These are phyloP conservation scores for Dothiorella sarmentorum DNA, from an alignment of 2,329 filamentous ascomycete species.

Conservation along the genomic window DNA sequence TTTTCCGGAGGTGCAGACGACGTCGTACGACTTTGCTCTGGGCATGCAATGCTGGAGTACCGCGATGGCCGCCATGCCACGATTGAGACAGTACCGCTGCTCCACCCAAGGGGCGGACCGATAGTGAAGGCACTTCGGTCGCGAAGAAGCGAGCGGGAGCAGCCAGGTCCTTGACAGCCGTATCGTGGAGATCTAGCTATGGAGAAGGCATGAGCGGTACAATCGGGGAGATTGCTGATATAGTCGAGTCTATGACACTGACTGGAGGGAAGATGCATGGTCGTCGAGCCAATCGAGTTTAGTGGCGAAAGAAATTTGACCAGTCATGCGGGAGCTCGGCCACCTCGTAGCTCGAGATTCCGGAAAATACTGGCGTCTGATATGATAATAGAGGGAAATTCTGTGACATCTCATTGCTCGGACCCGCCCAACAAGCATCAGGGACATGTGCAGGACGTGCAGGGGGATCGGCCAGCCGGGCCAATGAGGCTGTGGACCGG, in stretches of 20 bases:
- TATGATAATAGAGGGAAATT: slow-evolving; percentile 6
- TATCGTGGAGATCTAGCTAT: neutral
- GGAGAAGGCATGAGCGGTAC: neutral
- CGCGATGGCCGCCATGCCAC: slow-evolving; percentile 14
- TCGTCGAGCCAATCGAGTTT: neutral
- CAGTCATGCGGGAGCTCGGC: slow-evolving; percentile 10
- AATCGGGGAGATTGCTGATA: neutral
- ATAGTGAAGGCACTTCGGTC: neutral
- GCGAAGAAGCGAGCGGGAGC: neutral
- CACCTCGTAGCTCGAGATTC: neutral
- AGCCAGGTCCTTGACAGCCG: slow-evolving; percentile 1
- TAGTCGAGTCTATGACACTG: slow-evolving; percentile 4
- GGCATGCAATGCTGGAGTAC: slow-evolving; percentile 17
- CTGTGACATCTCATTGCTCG: slow-evolving; percentile 10
- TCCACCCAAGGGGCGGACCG: slow-evolving; percentile 15
- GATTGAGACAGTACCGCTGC: slow-evolving; percentile 10
- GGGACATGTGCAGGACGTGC: slow-evolving; percentile 7
- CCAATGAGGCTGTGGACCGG: neutral
- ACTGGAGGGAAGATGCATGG: neutral
- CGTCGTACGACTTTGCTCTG: slow-evolving; percentile 16
- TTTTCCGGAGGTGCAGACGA: slow-evolving; percentile 19
- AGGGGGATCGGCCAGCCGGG: slow-evolving; percentile 3
- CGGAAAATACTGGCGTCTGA: slow-evolving; percentile 13
- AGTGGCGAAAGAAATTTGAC: neutral
- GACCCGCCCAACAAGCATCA: slow-evolving; percentile 14